Conservation (phyloP, 169 alveolate genomes). For the Babesia caballi region DNA sequence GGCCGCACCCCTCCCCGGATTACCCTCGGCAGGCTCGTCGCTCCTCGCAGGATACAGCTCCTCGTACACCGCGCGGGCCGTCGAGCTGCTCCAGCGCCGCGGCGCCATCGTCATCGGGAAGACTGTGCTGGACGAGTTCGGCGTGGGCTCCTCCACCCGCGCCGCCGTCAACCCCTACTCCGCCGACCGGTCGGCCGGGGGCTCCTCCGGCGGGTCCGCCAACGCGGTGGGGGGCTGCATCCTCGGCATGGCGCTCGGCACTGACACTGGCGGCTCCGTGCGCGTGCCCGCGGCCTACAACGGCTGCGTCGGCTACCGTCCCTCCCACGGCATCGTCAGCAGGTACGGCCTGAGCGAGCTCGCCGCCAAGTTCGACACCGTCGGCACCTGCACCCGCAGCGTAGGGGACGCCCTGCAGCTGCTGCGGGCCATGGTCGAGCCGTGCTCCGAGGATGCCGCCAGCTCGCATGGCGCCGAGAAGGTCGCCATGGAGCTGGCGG, state of each 20-base stretch:
- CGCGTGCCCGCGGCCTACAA: conserved; percentile 69
- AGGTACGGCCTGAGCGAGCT: conserved; percentile 60
- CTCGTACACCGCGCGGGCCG: conserved; percentile 64
- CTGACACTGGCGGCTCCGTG: conserved; percentile 77
- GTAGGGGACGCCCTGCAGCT: conserved; percentile 5
- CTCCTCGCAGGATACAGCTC: conserved; percentile 50
- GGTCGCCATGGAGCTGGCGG: neutral
- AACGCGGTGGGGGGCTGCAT: conserved; percentile 68
- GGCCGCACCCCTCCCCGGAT: neutral
- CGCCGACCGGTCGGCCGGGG: conserved; percentile 60
- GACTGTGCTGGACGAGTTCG: conserved; percentile 72
- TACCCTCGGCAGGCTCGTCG: conserved; percentile 26
- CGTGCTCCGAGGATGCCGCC: conserved; percentile 11
- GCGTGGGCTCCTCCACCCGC: conserved; percentile 69
- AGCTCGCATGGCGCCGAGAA: neutral
- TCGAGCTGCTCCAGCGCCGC: conserved; percentile 42
- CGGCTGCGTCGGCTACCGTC: conserved; percentile 70
- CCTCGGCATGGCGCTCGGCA: conserved; percentile 63
- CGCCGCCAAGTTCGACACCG: conserved; percentile 46
- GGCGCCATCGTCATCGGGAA: conserved; percentile 72
- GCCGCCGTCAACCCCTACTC: conserved; percentile 58
- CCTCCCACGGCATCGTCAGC: conserved; percentile 54
- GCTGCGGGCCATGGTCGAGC: neutral
- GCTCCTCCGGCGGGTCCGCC: conserved; percentile 79
- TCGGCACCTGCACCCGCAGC: conserved; percentile 26